Base-by-base conservation (phyloP, 768 basidiomycete species). In the Saitozyma podzolica region DNA sequence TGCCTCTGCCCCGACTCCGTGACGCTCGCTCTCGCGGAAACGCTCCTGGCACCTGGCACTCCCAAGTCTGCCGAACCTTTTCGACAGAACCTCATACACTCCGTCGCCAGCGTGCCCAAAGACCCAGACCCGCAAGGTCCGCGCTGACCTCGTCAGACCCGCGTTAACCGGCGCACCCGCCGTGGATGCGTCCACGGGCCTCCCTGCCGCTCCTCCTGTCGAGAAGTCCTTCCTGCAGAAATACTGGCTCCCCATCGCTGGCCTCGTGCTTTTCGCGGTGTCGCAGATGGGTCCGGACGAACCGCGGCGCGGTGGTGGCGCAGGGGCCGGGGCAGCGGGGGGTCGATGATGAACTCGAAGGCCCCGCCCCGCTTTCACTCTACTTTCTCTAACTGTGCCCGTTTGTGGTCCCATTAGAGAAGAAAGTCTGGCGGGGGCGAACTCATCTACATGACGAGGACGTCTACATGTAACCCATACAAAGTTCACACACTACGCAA, bases 171-270 rank as follows among this genome's bases (percentile, higher is more conserved):
- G 66, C 7, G 64, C 72, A 41, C 64, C 69, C 8, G 14, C 48
- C 0, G 48, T 72, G 47, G 68, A 73, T 54, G 58, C 64, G 37
- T 17, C 70, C 1, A 70, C 72, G 17, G 72, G 72, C 20, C 42
- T 54, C 8, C 61, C 66, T 6, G 56, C 51, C 11, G 55, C 57
- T 0, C 84, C 87, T 0, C 75, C 81, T 41, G 83, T 84, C 0
- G 90, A 94, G 73, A 89, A 92, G 78, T 81, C 86, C 10, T 91
- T 93, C 78, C 60, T 92, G 48, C 89, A 91, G 72, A 93, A 92
- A 76, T 94, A 94, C 78, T 94, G 92, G 92, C 82, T 92, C 78
- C 92, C 92, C 70, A 84, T 91, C 43, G 80, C 83, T 48, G 83
- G 86, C 3, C 77, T 85, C 50, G 77, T 88, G 9, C 72, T 88